Evolutionary conservation across 352 stramenopile genomes (phyloP), one percentile per base, ranked within the genome.

Genomic region (Pythium folliculosum): DNA sequence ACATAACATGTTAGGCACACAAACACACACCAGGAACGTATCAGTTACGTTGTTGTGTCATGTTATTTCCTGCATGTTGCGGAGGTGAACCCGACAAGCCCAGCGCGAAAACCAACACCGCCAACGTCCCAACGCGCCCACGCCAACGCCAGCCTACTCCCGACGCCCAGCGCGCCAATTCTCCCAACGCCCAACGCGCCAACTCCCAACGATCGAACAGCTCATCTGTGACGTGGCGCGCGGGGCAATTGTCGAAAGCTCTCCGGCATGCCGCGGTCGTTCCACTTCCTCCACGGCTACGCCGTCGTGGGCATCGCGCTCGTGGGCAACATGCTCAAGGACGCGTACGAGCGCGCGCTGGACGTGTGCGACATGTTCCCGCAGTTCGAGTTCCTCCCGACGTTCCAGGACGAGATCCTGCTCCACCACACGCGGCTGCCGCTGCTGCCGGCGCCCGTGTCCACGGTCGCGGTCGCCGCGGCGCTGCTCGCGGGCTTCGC

Each of bases 361-460:
- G 68, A 71, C 38, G 64, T 90, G 19, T 90, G 82, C 60, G 78
- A 86, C 8, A 44, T 90, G 64, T 90, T 88, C 69, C 84, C 84
- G 61, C 70, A 82, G 14, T 89, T 92, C 54, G 72, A 75, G 10
- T 90, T 92, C 60, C 21, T 51, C 7, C 75, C 88, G 59, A 89
- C 80, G 60, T 68, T 90, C 23, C 47, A 70, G 13, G 82, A 92
- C 32, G 81, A 92, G 67, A 58, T 92, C 17, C 43, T 65, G 27
- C 70, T 82, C 63, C 84, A 92, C 70, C 71, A 81, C 50, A 90
- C 80, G 60, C 53, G 53, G 12, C 67, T 92, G 48, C 84, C 84
- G 21, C 30, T 86, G 7, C 56, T 87, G 54, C 62, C 69, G 14
- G 35, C 73, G 43, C 69, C 75, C 10, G 65, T 90, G 21, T 65